Conservation (phyloP, 768 basidiomycete genomes). For the Leucogyrophana mollusca region DNA sequence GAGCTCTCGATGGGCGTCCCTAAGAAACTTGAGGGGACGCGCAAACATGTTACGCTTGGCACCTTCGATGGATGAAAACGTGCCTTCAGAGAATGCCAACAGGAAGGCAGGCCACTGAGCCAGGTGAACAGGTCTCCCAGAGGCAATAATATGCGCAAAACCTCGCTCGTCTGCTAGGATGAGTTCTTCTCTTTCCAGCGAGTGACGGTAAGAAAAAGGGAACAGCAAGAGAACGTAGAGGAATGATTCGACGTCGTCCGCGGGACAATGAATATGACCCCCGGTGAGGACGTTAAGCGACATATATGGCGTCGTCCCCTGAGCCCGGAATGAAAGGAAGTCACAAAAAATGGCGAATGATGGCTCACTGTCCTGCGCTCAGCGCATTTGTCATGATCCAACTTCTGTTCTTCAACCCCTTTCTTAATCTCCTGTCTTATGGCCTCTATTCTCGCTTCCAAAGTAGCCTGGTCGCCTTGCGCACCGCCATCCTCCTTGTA, state of each 20-base stretch:
- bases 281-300: slow-evolving; percentile 8
- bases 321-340: not conserved
- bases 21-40: too few relatives aligned
- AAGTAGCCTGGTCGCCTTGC: too few relatives aligned
- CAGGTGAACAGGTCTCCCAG: slow-evolving; percentile 1
- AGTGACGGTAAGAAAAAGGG: slow-evolving; percentile 8
- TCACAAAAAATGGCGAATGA: not conserved
- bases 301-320: slow-evolving; percentile 12
- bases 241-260: slow-evolving; percentile 16
- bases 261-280: slow-evolving; percentile 2
- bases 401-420: too few relatives aligned
- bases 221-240: slow-evolving; percentile 14
- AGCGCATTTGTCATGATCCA: too few relatives aligned
- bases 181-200: slow-evolving; percentile 1
- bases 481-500: not conserved
- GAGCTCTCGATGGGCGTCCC: too few relatives aligned
- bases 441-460: too few relatives aligned
- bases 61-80: too few relatives aligned
- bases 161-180: not conserved
- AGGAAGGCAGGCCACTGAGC: slow-evolving; percentile 6
- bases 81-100: too few relatives aligned
- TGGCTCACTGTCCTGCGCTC: too few relatives aligned
- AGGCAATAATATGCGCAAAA: slow-evolving; percentile 1
- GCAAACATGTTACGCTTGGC: too few relatives aligned
- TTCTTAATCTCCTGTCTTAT: too few relatives aligned